Base-by-base conservation (phyloP, 2,329 filamentous ascomycete genomes). In the Fusarium temperatum region DNA sequence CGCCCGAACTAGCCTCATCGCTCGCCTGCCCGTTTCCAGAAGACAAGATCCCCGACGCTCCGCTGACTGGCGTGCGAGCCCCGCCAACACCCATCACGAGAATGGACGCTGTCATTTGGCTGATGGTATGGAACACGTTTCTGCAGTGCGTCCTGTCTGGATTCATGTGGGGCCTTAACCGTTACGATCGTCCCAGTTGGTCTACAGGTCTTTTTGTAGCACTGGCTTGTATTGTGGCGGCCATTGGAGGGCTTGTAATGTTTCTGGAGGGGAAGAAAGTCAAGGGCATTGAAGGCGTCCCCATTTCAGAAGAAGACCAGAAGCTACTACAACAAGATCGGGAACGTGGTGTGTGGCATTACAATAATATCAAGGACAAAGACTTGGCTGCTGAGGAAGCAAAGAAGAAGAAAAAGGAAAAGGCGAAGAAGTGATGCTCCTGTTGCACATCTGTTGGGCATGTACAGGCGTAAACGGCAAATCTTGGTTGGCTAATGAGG, bases 111-210 rank as follows among this genome's bases (percentile, higher is more conserved):
- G 90, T 96, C 39, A 86, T 97, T 41, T 95, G 92, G 92, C 87
- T 91, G 75, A 95, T 94, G 83, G 87, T 94, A 7, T 87, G 86
- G 84, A 97, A 97, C 78, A 96, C 94, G 0, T 87, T 95, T 62
- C 87, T 96, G 50, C 95, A 97, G 81, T 87, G 87, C 44, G 87
- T 90, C 24, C 86, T 97, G 5, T 92, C 90, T 14, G 91, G 89
- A 7, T 93, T 94, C 83, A 97, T 97, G 94, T 97, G 93, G 93
- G 91, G 89, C 5, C 85, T 93, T 82, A 93, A 94, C 78, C 86
- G 93, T 28, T 91, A 91, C 77, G 83, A 92, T 28, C 86, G 94
- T n/a, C 94, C 94, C 0, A 88, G 89, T 28, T 97, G 94, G 94
- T 89, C 91, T 17, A 95, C 93, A 0, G 94, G 94, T 3, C 82